Base-by-base conservation (phyloP, 345 rosid species). In the Eucalyptus grandis region DNA sequence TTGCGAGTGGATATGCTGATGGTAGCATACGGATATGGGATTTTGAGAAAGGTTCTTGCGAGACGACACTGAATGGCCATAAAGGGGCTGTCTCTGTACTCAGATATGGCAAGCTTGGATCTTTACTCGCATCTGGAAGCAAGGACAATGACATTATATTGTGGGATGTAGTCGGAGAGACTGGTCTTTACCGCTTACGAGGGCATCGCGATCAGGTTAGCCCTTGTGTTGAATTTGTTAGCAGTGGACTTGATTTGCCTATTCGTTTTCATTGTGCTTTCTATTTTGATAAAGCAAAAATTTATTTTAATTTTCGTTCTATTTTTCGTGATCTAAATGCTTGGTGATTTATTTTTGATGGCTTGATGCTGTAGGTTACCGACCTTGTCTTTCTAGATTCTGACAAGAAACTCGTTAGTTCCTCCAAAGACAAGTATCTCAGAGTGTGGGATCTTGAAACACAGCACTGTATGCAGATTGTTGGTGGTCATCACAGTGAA, bases 401-500 rank as follows among this genome's bases (percentile, higher is more conserved):
- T 89, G 96, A 95, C 86, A 97, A 96, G 90, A 98, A 97, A 88
- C 98, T 98, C 90, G 94, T 98, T 85, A 97, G 96, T 90, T 95
- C 98, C 40, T 98, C 99, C 7, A 98, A 98, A 90, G 99, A 98
- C 94, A 98, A 96, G 86, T 96, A 96, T 91, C 91, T 98, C 91
- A 96, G 99, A 91, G 99, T 97, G 67, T 98, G 99, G 99, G 99
- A 98, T 96, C 96, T 98, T 86, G 99, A 97, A 87, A 97, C 98
- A 49, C 98, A 97, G 91, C 97, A 98, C 81, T 97, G 99, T 90
- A 92, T 98, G 95, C 99, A 98, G 92, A 95, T 95, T 89, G 89
- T 98, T 86, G 94, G 99, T 60, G 99, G 99, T 37, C 99, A 98
- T 92, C 99, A 98, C 93, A 96, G 95, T 94, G 99, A 98, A 93